phyloP scores from a whole-genome alignment of 2,329 filamentous ascomycete species.

The Lachnellula subtilissima region DNA sequence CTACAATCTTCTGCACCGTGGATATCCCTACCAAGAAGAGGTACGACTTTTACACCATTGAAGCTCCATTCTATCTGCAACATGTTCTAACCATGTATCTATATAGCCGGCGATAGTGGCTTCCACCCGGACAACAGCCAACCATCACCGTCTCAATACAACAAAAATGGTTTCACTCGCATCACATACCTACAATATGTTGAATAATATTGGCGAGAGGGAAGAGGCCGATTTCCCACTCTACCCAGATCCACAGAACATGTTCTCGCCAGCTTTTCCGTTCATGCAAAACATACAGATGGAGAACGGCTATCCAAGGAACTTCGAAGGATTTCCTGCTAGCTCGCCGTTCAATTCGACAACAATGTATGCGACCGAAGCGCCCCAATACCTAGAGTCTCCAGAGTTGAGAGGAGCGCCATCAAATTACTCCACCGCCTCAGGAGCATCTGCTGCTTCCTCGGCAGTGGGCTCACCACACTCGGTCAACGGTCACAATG shows the following conservation, averaged over 20 bases:
- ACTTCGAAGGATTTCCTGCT: conserved; percentile 33
- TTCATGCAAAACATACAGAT: conserved; percentile 42
- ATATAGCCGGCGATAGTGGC: conserved; percentile 24
- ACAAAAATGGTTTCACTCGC: conserved; percentile 65
- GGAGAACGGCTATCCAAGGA: conserved; percentile 34
- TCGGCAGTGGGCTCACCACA: conserved; percentile 32
- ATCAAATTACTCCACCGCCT: conserved; percentile 32
- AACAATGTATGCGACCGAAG: conserved; percentile 40
- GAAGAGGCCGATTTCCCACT: conserved; percentile 37
- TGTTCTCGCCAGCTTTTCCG: conserved; percentile 42
- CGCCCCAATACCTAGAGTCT: conserved; percentile 27
- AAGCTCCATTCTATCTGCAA: neutral
- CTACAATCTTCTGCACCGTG: conserved; percentile 10
- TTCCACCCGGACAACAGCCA: conserved; percentile 19
- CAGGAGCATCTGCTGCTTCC: conserved; percentile 29
- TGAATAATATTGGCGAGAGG: conserved; percentile 54
- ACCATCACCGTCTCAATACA: conserved; percentile 46
- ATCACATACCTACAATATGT: conserved; percentile 88
- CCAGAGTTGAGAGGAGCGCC: conserved; percentile 27
- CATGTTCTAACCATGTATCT: conserved; percentile 10
- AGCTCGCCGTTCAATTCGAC: conserved; percentile 43
- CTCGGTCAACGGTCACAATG: conserved; percentile 26
- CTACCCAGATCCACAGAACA: conserved; percentile 42
- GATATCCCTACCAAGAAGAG: conserved; percentile 13
- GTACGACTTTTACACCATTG: conserved; percentile 10